Evolutionary conservation across 805 yeast species (phyloP).

Genomic region (Saccharomycopsis capsularis): DNA sequence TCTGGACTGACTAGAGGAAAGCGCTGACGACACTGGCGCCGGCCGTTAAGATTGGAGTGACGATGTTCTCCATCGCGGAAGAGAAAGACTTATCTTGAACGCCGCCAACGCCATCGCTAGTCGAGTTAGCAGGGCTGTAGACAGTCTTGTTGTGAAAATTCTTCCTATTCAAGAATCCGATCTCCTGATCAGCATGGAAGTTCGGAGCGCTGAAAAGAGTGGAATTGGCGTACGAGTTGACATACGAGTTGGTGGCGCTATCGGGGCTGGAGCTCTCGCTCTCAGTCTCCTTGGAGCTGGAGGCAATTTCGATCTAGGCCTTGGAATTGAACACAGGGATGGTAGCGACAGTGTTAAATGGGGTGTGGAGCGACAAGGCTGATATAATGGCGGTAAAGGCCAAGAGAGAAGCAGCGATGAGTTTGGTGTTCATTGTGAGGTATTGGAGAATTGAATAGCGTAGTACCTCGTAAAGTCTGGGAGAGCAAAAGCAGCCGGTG

Average conservation of each 20-base stretch:
- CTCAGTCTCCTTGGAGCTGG: not conserved
- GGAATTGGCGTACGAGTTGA: not conserved
- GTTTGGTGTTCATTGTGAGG: not conserved
- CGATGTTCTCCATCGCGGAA: constrained; percentile 3
- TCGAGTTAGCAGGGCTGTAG: constrained; percentile 2
- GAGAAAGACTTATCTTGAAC: constrained; percentile 11
- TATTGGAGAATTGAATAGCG: no score
- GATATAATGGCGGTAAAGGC: not conserved
- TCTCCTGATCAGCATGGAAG: not conserved
- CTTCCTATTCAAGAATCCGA: not conserved
- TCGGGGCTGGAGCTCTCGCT: not conserved
- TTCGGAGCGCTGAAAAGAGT: not conserved
- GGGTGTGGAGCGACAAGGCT: not conserved
- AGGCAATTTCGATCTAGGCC: not conserved
- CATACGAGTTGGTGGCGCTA: no score
- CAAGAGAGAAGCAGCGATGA: not conserved
- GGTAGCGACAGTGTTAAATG: not conserved
- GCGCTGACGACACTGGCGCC: constrained; percentile 7
- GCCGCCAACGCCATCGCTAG: constrained; percentile 4
- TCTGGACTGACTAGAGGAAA: not conserved
- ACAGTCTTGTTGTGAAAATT: constrained; percentile 1
- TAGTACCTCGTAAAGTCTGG: no score
- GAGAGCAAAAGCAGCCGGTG: no score
- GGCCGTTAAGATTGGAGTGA: constrained; percentile 4
- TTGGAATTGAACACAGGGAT: not conserved